A percentile compares a stretch with the other conserved stretches of the same genome.
Conservation (phyloP, 441 rosid species). For the Corymbia citriodora region DNA sequence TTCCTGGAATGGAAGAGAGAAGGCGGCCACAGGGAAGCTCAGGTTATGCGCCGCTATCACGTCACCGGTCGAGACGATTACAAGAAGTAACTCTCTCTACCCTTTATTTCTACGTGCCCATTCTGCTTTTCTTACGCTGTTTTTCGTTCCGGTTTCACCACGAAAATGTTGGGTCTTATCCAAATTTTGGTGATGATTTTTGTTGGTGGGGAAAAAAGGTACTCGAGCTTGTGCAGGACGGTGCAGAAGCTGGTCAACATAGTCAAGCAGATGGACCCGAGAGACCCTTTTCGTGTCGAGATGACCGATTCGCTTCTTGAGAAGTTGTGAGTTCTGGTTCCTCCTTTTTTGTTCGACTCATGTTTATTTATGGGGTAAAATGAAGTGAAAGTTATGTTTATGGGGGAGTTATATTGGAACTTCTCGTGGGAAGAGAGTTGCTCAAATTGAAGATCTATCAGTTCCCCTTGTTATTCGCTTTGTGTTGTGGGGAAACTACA, state of each 20-base stretch:
- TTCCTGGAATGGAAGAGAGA: slow-evolving; percentile 89
- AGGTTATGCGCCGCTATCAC: slow-evolving; percentile 59
- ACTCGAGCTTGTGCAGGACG: slow-evolving; percentile 73
- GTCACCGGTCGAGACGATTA: slow-evolving; percentile 80
- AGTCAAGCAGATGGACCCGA: slow-evolving; percentile 78
- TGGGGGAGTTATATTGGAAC: neutral
- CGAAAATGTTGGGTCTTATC: neutral
- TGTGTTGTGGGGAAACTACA: neutral
- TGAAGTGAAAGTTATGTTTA: no score
- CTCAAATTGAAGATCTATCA: neutral
- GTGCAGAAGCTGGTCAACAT: slow-evolving; percentile 75
- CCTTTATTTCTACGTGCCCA: neutral
- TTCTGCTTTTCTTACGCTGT: neutral
- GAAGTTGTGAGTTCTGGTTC: slow-evolving; percentile 57
- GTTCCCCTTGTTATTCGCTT: neutral
- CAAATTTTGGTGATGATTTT: neutral
- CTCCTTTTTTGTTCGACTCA: neutral
- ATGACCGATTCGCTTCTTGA: slow-evolving; percentile 81
- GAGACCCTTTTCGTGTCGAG: slow-evolving; percentile 72
- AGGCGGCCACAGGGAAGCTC: slow-evolving; percentile 59
- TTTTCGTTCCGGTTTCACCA: neutral
- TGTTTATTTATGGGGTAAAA: neutral
- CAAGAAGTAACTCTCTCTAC: slow-evolving; percentile 50
- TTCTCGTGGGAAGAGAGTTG: neutral
- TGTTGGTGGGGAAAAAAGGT: slow-evolving; percentile 22